Evolutionary conservation across 805 yeast species (phyloP), one percentile per base, ranked within the genome.

Genomic region (Metschnikowia cerradonensis): DNA sequence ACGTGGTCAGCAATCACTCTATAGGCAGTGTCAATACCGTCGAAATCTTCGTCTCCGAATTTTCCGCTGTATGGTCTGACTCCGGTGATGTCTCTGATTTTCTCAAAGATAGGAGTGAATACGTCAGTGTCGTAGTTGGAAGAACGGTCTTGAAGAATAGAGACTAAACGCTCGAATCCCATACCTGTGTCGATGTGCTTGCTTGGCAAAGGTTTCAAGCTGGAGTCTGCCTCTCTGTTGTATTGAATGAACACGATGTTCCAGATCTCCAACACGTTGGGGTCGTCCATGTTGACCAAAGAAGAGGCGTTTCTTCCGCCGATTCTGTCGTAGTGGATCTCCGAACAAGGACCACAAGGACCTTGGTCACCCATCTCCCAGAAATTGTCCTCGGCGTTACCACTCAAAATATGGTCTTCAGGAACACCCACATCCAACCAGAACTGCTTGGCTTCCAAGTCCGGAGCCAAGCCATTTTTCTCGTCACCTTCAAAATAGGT

Each of bases 281-380:
- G 99, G 69, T 94, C 99, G 72, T 94, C 99, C 83, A 82, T 82
- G 68, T 94, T 94, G 62, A 94, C 99, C 57, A 95, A 78, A 56
- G 72, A 63, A 17, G 97, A 77, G 49, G 98, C 99, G 65, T 94
- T 92, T 77, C 99, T 86, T 52, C 98, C 97, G 58, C 99, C 99
- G 58, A 94, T 90, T 73, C 99, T 84, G 72, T 94, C 99, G 70
- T 90, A 94, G 71, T 94, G 99, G 60, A 94, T 81, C 72, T 94
- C 99, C 22, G 96, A 87, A 75, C 99, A 95, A 47, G 99, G 99
- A 56, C 99, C 99, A 77, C 99, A 94, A 45, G 99, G 99, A 59
- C 99, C 99, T 76, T 92, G 98, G 66, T 95, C 99, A 63, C 99
- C 99, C 99, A 94, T 94, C 77, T 94, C 99, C 99, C 99, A 94